These are phyloP conservation scores for Podila epicladia DNA, from an alignment of 192 early-diverging fungal species.

Conservation along the genomic window DNA sequence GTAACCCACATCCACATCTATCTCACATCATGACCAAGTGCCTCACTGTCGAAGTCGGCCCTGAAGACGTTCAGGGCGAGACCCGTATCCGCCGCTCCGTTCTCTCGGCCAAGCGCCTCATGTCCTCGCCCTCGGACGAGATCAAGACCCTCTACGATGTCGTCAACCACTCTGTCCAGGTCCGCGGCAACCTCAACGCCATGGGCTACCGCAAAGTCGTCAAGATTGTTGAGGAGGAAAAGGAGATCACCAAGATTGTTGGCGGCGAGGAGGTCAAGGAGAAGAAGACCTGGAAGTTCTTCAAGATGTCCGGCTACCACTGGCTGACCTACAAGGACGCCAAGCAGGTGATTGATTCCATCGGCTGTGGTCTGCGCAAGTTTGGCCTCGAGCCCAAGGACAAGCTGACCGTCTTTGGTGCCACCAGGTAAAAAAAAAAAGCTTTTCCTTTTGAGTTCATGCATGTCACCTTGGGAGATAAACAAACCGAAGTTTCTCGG, in stretches of 20 bases:
- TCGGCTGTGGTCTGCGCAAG: constrained; percentile 76
- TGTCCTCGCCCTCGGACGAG: constrained; percentile 51
- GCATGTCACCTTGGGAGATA: neutral
- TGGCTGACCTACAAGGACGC: constrained; percentile 83
- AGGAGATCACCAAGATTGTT: constrained; percentile 67
- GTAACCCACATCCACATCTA: neutral
- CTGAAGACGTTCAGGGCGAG: constrained; percentile 50
- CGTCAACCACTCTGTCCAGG: constrained; percentile 60
- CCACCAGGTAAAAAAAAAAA: constrained; percentile 68
- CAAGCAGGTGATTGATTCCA: constrained; percentile 50
- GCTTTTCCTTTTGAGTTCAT: neutral
- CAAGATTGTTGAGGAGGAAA: constrained; percentile 73
- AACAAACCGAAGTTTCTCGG: too few species aligned
- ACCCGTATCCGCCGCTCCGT: constrained; percentile 58
- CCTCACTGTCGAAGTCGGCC: constrained; percentile 52
- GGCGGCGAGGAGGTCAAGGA: constrained; percentile 63
- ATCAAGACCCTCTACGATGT: constrained; percentile 78
- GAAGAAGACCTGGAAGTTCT: constrained; percentile 86
- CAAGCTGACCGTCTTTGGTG: constrained; percentile 71
- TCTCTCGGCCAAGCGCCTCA: constrained; percentile 55
- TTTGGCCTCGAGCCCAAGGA: constrained; percentile 58
- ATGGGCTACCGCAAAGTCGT: constrained; percentile 76
- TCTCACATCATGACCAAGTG: constrained; percentile 48
- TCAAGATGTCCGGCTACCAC: constrained; percentile 75
- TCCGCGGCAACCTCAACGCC: constrained; percentile 62